Conservation (phyloP, 2,329 filamentous ascomycete genomes). For the Bipolaris cookei region DNA sequence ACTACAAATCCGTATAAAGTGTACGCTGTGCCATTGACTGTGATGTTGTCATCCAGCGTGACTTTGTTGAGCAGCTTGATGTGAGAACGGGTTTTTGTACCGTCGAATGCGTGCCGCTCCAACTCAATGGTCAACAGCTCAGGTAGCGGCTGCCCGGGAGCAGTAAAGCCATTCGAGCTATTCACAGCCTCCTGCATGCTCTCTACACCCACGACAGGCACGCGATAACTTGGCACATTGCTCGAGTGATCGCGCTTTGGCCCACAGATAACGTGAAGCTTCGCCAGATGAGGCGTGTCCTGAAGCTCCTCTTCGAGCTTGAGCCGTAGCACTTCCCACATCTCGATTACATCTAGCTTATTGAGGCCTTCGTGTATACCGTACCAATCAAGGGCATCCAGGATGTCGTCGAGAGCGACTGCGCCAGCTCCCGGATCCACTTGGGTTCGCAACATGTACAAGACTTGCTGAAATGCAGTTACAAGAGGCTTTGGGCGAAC, state of each 20-base stretch:
- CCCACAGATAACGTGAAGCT: slow-evolving; percentile 58
- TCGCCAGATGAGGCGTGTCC: slow-evolving; percentile 51
- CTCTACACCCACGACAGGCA: slow-evolving; percentile 43
- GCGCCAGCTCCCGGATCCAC: slow-evolving; percentile 47
- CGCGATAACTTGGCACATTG: slow-evolving; percentile 47
- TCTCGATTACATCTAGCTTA: slow-evolving; percentile 60
- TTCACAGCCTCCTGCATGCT: slow-evolving; percentile 54
- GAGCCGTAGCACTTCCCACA: slow-evolving; percentile 61
- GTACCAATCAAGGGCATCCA: slow-evolving; percentile 51
- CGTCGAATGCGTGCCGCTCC: slow-evolving; percentile 63
- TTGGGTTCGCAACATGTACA: slow-evolving; percentile 57
- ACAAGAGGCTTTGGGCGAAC: slow-evolving; percentile 59
- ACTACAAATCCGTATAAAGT: slow-evolving; percentile 66
- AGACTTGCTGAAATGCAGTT: slow-evolving; percentile 58
- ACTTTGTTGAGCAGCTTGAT: slow-evolving; percentile 63
- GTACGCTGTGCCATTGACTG: slow-evolving; percentile 57
- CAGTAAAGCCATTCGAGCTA: slow-evolving; percentile 34
- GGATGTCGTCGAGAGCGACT: slow-evolving; percentile 44
- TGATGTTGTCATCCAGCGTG: slow-evolving; percentile 61
- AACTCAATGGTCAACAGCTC: slow-evolving; percentile 63
- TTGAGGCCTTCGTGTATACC: slow-evolving; percentile 46
- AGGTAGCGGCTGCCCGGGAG: slow-evolving; percentile 47
- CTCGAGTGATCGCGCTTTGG: slow-evolving; percentile 38
- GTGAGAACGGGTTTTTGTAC: slow-evolving; percentile 60
- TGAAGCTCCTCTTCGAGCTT: slow-evolving; percentile 60